Conservation (phyloP, 2,329 filamentous ascomycete genomes). For the Furcasterigmium sp. region DNA sequence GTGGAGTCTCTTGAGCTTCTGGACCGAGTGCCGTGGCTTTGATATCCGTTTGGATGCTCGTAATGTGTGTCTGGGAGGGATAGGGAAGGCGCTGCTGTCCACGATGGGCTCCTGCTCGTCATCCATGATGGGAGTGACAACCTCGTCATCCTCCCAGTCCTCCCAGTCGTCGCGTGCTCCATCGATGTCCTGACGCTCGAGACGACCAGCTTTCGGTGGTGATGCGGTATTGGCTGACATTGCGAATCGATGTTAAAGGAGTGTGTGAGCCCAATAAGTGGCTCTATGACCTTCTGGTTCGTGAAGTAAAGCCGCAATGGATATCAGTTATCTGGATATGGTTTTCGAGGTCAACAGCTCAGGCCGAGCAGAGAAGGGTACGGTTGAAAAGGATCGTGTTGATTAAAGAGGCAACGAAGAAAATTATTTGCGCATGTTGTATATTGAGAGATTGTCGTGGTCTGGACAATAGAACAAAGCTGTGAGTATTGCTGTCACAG, state of each 20-base stretch:
- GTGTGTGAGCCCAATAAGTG: no score
- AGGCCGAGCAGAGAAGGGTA: no score
- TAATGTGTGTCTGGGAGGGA: constrained; percentile 5
- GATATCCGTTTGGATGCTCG: constrained; percentile 10
- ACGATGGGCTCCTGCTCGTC: constrained; percentile 27
- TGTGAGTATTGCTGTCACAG: background rate
- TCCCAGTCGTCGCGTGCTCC: constrained; percentile 40
- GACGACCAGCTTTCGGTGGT: no score
- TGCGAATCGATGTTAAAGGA: no score
- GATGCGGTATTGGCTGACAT: no score
- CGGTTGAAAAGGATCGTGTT: no score
- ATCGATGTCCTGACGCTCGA: background rate
- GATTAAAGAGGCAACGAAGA: background rate
- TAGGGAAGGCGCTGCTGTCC: constrained; percentile 8
- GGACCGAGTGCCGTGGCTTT: constrained; percentile 25
- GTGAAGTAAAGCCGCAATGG: no score
- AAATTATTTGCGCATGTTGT: no score
- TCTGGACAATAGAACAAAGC: background rate
- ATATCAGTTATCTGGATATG: no score
- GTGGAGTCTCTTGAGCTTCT: constrained; percentile 41
- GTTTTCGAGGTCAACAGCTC: no score
- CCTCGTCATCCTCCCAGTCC: constrained; percentile 47
- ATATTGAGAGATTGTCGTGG: background rate
- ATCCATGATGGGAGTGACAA: constrained; percentile 31
- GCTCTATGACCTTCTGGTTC: no score